phyloP scores from a whole-genome alignment of 1,284 basidiomycete species.

The Cutaneotrichosporon cavernicola region DNA sequence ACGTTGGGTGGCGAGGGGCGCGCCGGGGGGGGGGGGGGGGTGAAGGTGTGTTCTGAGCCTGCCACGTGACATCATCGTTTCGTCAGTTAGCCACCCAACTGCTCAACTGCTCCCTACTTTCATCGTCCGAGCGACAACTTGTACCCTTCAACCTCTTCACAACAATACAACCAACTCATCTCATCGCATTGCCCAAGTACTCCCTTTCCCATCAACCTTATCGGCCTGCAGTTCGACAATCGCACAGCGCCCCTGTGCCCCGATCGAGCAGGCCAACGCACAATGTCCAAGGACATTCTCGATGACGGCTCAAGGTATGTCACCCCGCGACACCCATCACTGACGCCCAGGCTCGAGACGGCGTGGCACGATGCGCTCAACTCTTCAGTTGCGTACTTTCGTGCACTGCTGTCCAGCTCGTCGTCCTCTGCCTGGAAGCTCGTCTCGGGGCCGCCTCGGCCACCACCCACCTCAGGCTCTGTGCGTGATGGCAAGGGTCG shows the following conservation, averaged over 20 bases:
- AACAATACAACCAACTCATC: neutral
- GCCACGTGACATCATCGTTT: neutral
- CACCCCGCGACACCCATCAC: neutral
- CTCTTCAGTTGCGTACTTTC: constrained; percentile 46
- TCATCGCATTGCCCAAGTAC: neutral
- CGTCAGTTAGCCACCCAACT: neutral
- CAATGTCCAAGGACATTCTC: constrained; percentile 22
- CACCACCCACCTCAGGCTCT: constrained; percentile 31
- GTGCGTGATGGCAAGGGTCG: constrained; percentile 30
- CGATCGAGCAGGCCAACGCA: constrained; percentile 10
- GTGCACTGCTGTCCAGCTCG: constrained; percentile 50
- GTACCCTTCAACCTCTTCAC: neutral
- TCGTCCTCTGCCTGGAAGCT: constrained; percentile 53
- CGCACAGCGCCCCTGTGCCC: constrained; percentile 6
- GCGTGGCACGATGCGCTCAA: constrained; percentile 50
- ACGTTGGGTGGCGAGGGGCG: neutral
- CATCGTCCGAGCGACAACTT: neutral
- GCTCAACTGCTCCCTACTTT: neutral
- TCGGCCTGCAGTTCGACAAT: constrained; percentile 5
- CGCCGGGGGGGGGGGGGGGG: neutral
- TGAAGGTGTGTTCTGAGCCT: neutral
- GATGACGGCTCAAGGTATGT: constrained; percentile 52
- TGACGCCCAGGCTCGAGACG: constrained; percentile 42
- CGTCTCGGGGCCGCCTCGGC: constrained; percentile 40
- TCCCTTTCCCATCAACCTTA: neutral